These are phyloP conservation scores for Wickerhamiella cacticola DNA, from an alignment of 805 yeast genomes.

Conservation along the genomic window DNA sequence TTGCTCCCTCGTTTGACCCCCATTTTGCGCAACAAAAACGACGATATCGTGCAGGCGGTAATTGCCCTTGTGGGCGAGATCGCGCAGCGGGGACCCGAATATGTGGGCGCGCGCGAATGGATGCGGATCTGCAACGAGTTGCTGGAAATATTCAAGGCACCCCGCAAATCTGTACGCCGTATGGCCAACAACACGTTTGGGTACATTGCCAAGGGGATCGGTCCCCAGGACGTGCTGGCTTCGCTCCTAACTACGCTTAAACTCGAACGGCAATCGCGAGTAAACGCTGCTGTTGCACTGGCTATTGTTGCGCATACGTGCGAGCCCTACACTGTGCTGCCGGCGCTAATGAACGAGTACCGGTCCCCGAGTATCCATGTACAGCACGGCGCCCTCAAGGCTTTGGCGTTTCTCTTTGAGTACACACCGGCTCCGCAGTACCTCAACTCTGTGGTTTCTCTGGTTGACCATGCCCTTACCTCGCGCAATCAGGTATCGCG, in stretches of 20 bases:
- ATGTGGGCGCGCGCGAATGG: constrained; percentile 89
- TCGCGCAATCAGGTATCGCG: constrained; percentile 88
- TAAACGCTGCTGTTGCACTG: constrained; percentile 95
- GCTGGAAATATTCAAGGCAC: constrained; percentile 75
- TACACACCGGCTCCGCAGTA: constrained; percentile 77
- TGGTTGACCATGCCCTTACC: constrained; percentile 78
- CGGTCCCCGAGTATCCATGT: constrained; percentile 84
- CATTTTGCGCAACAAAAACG: constrained; percentile 77
- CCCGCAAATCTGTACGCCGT: constrained; percentile 59
- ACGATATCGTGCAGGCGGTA: constrained; percentile 75
- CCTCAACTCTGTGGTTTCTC: constrained; percentile 62
- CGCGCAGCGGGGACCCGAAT: constrained; percentile 68
- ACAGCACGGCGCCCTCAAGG: constrained; percentile 88
- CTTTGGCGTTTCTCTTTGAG: constrained; percentile 83
- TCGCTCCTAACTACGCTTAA: constrained; percentile 71
- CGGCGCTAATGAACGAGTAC: constrained; percentile 92
- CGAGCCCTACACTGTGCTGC: constrained; percentile 83
- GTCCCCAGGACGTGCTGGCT: constrained; percentile 88
- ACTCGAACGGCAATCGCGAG: constrained; percentile 90
- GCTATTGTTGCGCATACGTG: constrained; percentile 93
- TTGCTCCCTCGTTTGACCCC: constrained; percentile 84
- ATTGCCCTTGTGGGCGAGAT: constrained; percentile 70
- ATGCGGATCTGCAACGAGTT: constrained; percentile 89
- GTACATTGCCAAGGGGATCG: constrained; percentile 77
- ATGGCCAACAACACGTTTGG: constrained; percentile 91